Percentiles rank a stretch among this genome's conserved stretches.
These are phyloP conservation scores for Toxicodendron radicans DNA, from an alignment of 345 rosid genomes.

Conservation along the genomic window DNA sequence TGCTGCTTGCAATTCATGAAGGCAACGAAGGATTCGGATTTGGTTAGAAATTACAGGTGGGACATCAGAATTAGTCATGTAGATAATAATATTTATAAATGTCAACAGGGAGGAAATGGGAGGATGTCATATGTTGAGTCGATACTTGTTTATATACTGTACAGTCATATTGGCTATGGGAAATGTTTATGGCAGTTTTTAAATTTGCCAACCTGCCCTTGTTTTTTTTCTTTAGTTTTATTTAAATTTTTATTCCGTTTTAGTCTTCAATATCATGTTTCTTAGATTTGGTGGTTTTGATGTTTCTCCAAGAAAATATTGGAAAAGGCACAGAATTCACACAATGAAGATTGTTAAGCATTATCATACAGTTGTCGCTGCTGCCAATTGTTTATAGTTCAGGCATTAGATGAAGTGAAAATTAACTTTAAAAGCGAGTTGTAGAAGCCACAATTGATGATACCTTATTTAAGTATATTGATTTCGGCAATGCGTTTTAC, in stretches of 20 bases:
- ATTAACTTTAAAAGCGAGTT: background rate
- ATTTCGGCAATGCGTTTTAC: no score
- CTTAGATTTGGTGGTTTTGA: background rate
- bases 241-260: background rate
- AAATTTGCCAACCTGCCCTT: conserved; percentile 28
- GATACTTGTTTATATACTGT: conserved; percentile 43
- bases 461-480: no score
- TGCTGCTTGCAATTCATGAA: conserved; percentile 94
- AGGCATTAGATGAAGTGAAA: background rate
- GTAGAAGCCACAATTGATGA: no score
- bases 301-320: background rate
- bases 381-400: background rate
- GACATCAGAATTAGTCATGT: conserved; percentile 25
- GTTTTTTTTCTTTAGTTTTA: background rate
- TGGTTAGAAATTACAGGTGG: conserved; percentile 38
- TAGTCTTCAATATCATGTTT: background rate
- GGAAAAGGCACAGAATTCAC: background rate
- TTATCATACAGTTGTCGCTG: background rate
- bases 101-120: conserved; percentile 14
- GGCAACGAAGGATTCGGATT: conserved; percentile 96
- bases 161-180: conserved; percentile 53
- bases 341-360: background rate
- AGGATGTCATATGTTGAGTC: conserved; percentile 19
- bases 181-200: conserved; percentile 51
- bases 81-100: conserved; percentile 30